Conservation (phyloP, 1,139 yeast genomes). For the Hemisphaericaspora xylanilytica region DNA sequence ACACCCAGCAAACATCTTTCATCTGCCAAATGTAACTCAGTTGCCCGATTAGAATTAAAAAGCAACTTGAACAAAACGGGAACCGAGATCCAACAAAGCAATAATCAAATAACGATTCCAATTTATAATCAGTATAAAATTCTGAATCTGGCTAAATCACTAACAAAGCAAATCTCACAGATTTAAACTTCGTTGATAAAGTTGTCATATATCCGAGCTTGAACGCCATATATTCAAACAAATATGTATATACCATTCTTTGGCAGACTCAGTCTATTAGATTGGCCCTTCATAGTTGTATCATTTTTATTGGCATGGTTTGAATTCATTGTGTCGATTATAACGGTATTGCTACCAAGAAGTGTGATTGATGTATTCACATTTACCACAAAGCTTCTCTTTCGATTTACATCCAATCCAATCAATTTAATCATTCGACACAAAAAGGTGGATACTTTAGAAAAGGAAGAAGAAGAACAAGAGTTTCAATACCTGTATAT, state of each 20-base stretch:
- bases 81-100: no score
- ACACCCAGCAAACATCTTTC: no score
- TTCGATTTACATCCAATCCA: constrained; percentile 29
- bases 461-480: constrained; percentile 14
- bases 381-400: constrained; percentile 26
- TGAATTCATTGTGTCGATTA: constrained; percentile 34
- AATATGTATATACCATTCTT: constrained; percentile 38
- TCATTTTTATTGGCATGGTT: constrained; percentile 42
- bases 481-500: constrained; percentile 13
- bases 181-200: no score
- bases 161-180: no score
- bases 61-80: no score
- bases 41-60: no score
- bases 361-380: constrained; percentile 32
- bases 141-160: no score
- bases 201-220: no score
- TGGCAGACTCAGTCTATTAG: constrained; percentile 33
- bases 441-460: constrained; percentile 9
- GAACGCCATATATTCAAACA: no score
- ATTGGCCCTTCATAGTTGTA: constrained; percentile 37
- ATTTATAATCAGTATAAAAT: no score
- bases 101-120: no score
- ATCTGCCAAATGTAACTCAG: no score
- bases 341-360: constrained; percentile 35
- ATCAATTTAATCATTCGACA: constrained; percentile 23